A percentile compares a stretch with the other conserved stretches of the same genome.
Evolutionary conservation across 805 yeast genomes (phyloP).

Genomic region (Kazachstania africana): DNA sequence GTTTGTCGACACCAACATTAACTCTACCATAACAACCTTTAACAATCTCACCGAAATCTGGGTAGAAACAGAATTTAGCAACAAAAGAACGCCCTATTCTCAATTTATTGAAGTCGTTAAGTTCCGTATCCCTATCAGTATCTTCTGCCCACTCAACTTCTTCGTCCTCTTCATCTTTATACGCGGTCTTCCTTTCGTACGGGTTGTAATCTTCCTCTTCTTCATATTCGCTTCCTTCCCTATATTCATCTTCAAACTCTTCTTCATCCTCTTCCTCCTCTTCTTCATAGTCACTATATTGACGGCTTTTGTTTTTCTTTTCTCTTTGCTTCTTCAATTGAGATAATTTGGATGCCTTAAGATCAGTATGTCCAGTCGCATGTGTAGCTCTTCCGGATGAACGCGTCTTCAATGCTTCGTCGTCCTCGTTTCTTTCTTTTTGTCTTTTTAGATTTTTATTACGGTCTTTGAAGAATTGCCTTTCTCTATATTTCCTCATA

Average conservation of each 20-base stretch:
- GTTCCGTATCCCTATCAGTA: slow-evolving; percentile 34
- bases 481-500: slow-evolving; percentile 78
- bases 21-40: slow-evolving; percentile 73
- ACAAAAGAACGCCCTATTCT: slow-evolving; percentile 70
- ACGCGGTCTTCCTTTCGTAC: slow-evolving; percentile 17
- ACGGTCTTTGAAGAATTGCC: slow-evolving; percentile 72
- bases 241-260: slow-evolving; percentile 30
- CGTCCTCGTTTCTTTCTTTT: slow-evolving; percentile 18
- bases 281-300: slow-evolving; percentile 31
- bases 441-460: slow-evolving; percentile 37
- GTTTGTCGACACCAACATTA: slow-evolving; percentile 61
- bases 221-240: slow-evolving; percentile 29
- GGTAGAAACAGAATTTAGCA: slow-evolving; percentile 67
- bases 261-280: slow-evolving; percentile 33
- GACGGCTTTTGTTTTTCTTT: slow-evolving; percentile 38
- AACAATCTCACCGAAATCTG: slow-evolving; percentile 61
- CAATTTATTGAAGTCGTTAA: slow-evolving; percentile 58
- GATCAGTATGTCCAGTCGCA: slow-evolving; percentile 29
- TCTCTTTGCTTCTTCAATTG: slow-evolving; percentile 71
- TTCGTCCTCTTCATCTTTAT: slow-evolving; percentile 35
- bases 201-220: slow-evolving; percentile 34
- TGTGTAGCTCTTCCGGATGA: slow-evolving; percentile 27
- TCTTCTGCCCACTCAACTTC: slow-evolving; percentile 39
- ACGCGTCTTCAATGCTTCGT: slow-evolving; percentile 17
- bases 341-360: slow-evolving; percentile 43